These are phyloP conservation scores for Chenopodium formosanum DNA, from an alignment of 148 eudicot genomes.

Conservation along the genomic window DNA sequence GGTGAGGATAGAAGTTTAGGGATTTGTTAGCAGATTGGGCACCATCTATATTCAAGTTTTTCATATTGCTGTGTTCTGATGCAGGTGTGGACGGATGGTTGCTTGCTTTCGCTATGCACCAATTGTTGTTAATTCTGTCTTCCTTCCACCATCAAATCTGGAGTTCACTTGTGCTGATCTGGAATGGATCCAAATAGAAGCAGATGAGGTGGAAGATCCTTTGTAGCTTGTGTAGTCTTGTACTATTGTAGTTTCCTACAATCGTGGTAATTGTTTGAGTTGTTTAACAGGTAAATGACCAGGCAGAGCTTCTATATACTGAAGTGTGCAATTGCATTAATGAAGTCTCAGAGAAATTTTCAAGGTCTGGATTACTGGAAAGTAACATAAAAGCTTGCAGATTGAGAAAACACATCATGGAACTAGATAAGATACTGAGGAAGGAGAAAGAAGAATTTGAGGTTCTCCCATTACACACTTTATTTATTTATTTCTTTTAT, in stretches of 20 bases:
- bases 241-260: not conserved
- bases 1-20: too few species aligned
- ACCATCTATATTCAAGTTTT: not conserved
- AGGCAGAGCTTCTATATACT: constrained; percentile 70
- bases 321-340: constrained; percentile 69
- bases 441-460: constrained; percentile 84
- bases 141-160: constrained; percentile 79
- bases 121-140: constrained; percentile 81
- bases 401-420: constrained; percentile 52
- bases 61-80: constrained; percentile 19
- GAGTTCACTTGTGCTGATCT: constrained; percentile 67
- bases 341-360: constrained; percentile 53
- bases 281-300: constrained; percentile 55
- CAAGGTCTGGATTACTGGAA: constrained; percentile 35
- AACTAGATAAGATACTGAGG: constrained; percentile 62
- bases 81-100: constrained; percentile 93
- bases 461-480: constrained; percentile 39
- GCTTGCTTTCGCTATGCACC: constrained; percentile 99
- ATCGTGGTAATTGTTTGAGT: not conserved
- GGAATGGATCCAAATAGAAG: constrained; percentile 79
- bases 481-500: not conserved
- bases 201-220: constrained; percentile 52
- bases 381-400: constrained; percentile 37
- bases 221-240: not conserved
- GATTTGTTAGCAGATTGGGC: not conserved